phyloP scores from a whole-genome alignment of 75 land plant species.

The Cryptomeria japonica region DNA sequence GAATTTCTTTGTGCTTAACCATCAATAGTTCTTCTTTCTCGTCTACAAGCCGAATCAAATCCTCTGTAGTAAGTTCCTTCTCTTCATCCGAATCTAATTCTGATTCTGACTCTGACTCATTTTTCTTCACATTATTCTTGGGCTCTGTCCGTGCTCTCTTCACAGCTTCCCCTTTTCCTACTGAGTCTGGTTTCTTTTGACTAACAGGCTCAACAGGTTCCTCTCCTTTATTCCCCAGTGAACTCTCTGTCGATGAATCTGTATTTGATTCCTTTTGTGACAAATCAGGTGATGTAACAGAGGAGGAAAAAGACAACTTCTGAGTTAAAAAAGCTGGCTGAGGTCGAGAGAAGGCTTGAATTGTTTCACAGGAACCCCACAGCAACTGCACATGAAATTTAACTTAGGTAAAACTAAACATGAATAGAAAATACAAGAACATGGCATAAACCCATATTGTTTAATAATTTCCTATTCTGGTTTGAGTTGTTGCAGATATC shows the following conservation, averaged over 20 bases:
- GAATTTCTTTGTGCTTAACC: constrained; percentile 51
- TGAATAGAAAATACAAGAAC: neutral
- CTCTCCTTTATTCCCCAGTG: neutral
- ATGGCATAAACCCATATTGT: neutral
- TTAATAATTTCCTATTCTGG: neutral
- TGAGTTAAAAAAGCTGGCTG: constrained; percentile 2
- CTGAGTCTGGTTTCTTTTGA: neutral
- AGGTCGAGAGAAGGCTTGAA: neutral
- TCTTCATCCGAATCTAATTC: constrained; percentile 44
- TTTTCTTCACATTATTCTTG: constrained; percentile 12
- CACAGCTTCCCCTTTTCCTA: neutral
- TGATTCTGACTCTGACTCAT: constrained; percentile 24
- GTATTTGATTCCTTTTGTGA: constrained; percentile 9
- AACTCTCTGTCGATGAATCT: neutral
- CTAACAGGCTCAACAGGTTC: neutral
- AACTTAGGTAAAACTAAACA: neutral
- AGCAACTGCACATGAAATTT: constrained; percentile 4
- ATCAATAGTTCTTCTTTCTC: constrained; percentile 69
- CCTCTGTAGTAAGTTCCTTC: constrained; percentile 52
- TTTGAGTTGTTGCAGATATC: neutral
- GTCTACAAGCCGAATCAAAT: constrained; percentile 57
- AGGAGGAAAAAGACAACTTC: constrained; percentile 1
- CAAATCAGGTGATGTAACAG: constrained; percentile 1
- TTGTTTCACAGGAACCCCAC: neutral
- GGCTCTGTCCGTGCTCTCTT: neutral